Evolutionary conservation across 1,284 basidiomycete species (phyloP).

Genomic region (Chalciporus sp.): DNA sequence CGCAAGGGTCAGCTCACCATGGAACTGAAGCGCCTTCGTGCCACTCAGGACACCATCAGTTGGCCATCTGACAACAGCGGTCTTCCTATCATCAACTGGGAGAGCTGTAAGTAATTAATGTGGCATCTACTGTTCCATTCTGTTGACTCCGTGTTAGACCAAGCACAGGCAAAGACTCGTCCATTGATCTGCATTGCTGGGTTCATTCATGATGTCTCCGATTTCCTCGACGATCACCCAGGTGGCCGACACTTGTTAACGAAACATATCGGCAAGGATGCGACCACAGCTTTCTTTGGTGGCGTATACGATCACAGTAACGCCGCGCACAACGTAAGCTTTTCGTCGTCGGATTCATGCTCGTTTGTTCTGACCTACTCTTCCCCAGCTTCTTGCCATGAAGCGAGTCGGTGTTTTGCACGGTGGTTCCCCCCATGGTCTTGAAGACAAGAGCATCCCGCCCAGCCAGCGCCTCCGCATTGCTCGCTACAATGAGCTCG

Average conservation of each 20-base stretch:
- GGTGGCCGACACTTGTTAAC: constrained; percentile 72
- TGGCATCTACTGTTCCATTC: constrained; percentile 6
- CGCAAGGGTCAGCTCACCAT: constrained; percentile 91
- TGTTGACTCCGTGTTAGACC: constrained; percentile 47
- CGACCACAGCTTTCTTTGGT: constrained; percentile 91
- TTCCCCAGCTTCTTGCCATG: constrained; percentile 71
- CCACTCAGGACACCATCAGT: constrained; percentile 66
- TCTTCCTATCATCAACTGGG: constrained; percentile 84
- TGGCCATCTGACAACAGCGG: constrained; percentile 84
- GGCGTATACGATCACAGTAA: constrained; percentile 95
- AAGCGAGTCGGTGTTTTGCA: constrained; percentile 87
- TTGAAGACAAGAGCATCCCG: constrained; percentile 65
- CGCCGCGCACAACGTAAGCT: constrained; percentile 80
- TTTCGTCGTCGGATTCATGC: neutral
- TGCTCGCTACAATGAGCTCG: constrained; percentile 63
- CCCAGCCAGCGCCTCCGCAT: constrained; percentile 72
- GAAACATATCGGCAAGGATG: constrained; percentile 79
- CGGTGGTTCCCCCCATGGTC: constrained; percentile 67
- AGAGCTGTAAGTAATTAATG: constrained; percentile 63
- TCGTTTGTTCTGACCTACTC: constrained; percentile 19
- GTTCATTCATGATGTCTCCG: constrained; percentile 87
- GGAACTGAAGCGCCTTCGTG: constrained; percentile 83
- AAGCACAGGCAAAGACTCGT: constrained; percentile 74
- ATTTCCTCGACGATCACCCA: constrained; percentile 91
- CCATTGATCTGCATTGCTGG: constrained; percentile 83